phyloP scores from a whole-genome alignment of 495 filamentous ascomycete genomes.

The Penicillium steckii region DNA sequence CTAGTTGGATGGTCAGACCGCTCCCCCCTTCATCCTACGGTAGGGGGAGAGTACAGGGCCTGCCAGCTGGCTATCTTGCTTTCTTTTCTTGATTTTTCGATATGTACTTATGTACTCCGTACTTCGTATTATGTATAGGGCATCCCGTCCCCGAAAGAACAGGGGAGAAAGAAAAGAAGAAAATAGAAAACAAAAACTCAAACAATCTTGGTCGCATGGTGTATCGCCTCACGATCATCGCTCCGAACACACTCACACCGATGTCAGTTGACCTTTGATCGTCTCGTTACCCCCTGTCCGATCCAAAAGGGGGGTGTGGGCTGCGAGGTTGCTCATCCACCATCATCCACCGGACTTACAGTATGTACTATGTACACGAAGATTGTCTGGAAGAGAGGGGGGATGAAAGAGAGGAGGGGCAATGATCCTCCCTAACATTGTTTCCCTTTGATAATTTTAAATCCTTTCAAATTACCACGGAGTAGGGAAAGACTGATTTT shows the following conservation, averaged over 20 bases:
- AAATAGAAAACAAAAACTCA: too few species aligned
- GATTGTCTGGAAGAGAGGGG: background rate
- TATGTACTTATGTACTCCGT: background rate
- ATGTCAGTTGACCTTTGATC: conserved; percentile 1
- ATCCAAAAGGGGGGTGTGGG: conserved; percentile 1
- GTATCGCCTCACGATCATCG: conserved; percentile 1
- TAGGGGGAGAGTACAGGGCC: background rate
- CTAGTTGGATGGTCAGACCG: background rate
- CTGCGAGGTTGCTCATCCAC: background rate
- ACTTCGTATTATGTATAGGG: background rate
- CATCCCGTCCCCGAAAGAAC: background rate
- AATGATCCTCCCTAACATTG: background rate
- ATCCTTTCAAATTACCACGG: too few species aligned
- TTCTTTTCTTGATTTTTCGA: background rate
- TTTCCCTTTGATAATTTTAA: too few species aligned
- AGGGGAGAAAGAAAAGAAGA: background rate
- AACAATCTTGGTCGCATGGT: background rate
- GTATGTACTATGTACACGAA: background rate
- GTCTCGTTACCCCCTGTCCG: background rate
- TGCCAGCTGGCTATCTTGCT: background rate
- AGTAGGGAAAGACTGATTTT: too few species aligned
- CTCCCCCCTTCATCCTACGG: background rate
- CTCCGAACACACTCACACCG: background rate
- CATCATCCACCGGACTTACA: background rate
- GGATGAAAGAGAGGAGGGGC: background rate